A percentile compares a stretch with the other conserved stretches of the same genome.
These are phyloP conservation scores for Fusarium compactum DNA, from an alignment of 2,329 filamentous ascomycete genomes.

Conservation along the genomic window DNA sequence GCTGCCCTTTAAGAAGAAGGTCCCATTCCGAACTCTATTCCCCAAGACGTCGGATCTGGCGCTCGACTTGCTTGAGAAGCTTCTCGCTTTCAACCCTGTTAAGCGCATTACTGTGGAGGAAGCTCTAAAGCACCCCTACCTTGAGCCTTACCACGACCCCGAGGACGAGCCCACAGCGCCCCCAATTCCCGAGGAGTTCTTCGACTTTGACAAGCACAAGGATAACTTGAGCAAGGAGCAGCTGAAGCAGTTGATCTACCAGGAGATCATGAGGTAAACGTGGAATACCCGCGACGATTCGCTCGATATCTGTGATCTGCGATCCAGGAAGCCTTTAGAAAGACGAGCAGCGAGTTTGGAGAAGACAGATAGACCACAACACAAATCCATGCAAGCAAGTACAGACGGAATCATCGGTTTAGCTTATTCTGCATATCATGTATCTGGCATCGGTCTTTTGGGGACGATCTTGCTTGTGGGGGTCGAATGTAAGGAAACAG, in stretches of 20 bases:
- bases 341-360: slow-evolving; percentile 30
- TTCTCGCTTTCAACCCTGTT: slow-evolving; percentile 96
- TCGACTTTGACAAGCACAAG: slow-evolving; percentile 99
- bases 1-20: slow-evolving; percentile 99
- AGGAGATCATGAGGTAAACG: slow-evolving; percentile 84
- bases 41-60: slow-evolving; percentile 99
- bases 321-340: slow-evolving; percentile 19
- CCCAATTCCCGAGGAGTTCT: slow-evolving; percentile 98
- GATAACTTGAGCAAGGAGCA: slow-evolving; percentile 98
- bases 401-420: slow-evolving; percentile 23
- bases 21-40: slow-evolving; percentile 96
- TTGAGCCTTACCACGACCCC: slow-evolving; percentile 98
- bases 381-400: slow-evolving; percentile 28
- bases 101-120: slow-evolving; percentile 99
- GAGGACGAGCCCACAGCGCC: slow-evolving; percentile 98
- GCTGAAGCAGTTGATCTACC: slow-evolving; percentile 95
- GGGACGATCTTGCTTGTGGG: slow-evolving; percentile 17
- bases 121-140: slow-evolving; percentile 95
- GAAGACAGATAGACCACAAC: slow-evolving; percentile 40
- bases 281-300: slow-evolving; percentile 1
- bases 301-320: slow-evolving; percentile 19
- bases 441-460: slow-evolving; percentile 18
- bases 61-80: slow-evolving; percentile 92
- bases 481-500: slow-evolving; percentile 26
- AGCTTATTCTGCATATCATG: slow-evolving; percentile 30